phyloP scores from a whole-genome alignment of 768 basidiomycete species.

The Mycena sanguinolenta region DNA sequence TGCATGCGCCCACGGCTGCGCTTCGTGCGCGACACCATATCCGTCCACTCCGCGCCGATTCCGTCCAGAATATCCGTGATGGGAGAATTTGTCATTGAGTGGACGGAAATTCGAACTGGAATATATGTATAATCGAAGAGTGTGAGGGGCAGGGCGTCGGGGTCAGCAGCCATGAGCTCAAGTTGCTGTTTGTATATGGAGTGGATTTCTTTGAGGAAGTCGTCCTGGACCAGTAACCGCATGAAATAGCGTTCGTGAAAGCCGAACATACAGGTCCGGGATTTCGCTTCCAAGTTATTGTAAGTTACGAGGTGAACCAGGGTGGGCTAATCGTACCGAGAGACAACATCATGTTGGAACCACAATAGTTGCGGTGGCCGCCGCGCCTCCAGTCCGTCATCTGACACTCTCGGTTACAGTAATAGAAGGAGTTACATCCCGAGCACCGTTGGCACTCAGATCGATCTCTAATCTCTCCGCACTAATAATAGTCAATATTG shows the following conservation, averaged over 20 bases:
- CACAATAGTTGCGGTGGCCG: slow-evolving; percentile 6
- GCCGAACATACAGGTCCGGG: background rate
- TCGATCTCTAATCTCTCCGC: slow-evolving; percentile 3
- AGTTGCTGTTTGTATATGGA: too few relatives aligned
- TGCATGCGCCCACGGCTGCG: too few relatives aligned
- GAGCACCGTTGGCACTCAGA: slow-evolving; percentile 1
- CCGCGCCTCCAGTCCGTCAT: slow-evolving; percentile 10
- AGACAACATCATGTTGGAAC: background rate
- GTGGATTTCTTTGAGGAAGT: too few relatives aligned
- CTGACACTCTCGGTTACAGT: slow-evolving; percentile 11
- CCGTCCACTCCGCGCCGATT: too few relatives aligned
- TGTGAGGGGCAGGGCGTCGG: too few relatives aligned
- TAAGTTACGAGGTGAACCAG: background rate
- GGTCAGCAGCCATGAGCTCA: too few relatives aligned
- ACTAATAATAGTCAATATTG: background rate
- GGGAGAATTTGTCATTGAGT: too few relatives aligned
- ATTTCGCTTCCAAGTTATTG: background rate
- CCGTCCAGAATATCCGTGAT: too few relatives aligned
- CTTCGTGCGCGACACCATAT: too few relatives aligned
- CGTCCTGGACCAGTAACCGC: too few relatives aligned
- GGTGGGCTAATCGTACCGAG: background rate
- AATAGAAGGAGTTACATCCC: background rate
- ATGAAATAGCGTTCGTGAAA: background rate
- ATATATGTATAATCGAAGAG: too few relatives aligned
- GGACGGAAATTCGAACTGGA: too few relatives aligned